phyloP scores from a whole-genome alignment of 345 rosid species.

The Salix arbutifolia region DNA sequence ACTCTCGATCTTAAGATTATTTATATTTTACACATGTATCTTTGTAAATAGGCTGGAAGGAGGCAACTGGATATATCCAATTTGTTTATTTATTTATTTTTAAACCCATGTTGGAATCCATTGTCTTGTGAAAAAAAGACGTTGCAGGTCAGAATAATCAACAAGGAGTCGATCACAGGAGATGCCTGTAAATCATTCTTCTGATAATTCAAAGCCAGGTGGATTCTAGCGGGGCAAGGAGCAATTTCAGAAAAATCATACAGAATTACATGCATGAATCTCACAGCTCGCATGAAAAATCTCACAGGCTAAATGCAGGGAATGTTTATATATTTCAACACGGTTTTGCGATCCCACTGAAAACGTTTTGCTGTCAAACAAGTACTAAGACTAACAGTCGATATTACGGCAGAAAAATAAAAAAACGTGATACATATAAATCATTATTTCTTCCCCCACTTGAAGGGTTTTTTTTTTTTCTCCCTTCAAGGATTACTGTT shows the following conservation, averaged over 20 bases:
- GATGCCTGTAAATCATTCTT: not conserved
- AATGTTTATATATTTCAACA: not conserved
- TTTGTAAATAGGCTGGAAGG: too few species aligned
- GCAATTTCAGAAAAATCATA: not conserved
- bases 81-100: too few species aligned
- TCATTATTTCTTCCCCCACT: not conserved
- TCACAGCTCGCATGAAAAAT: not conserved
- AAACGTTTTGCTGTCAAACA: not conserved
- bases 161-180: not conserved
- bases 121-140: too few species aligned
- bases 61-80: too few species aligned
- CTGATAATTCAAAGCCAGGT: not conserved
- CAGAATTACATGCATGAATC: not conserved
- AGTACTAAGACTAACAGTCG: not conserved
- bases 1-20: too few species aligned
- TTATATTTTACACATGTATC: too few species aligned
- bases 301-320: not conserved
- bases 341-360: not conserved
- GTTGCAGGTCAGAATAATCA: not conserved
- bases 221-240: not conserved
- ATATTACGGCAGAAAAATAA: not conserved
- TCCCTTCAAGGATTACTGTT: too few species aligned
- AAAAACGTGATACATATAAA: not conserved
- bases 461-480: not conserved
- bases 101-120: too few species aligned